A percentile compares a stretch with the other conserved stretches of the same genome.
phyloP scores from a whole-genome alignment of 2,329 filamentous ascomycete species.

The Spiromastix sp. region DNA sequence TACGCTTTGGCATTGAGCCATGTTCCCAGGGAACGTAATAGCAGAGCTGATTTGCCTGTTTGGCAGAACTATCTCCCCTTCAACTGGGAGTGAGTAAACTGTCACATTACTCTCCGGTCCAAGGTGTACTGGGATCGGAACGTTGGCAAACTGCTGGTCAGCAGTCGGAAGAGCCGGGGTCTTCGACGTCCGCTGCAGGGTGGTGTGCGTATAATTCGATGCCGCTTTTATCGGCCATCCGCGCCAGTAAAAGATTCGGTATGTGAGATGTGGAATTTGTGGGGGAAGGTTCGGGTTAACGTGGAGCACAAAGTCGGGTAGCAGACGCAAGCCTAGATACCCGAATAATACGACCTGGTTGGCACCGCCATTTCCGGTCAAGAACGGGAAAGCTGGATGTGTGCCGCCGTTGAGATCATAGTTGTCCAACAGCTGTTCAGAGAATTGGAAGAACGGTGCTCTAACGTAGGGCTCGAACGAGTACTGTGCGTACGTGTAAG shows the following conservation, averaged over 20 bases:
- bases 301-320: slow-evolving; percentile 48
- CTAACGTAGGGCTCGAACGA: slow-evolving; percentile 54
- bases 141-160: slow-evolving; percentile 43
- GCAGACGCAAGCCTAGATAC: slow-evolving; percentile 53
- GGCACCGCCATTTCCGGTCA: slow-evolving; percentile 60
- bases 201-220: slow-evolving; percentile 57
- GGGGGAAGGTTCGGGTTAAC: slow-evolving; percentile 56
- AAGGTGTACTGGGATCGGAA: slow-evolving; percentile 49
- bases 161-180: slow-evolving; percentile 39
- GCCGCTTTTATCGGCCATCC: slow-evolving; percentile 52
- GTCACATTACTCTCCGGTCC: slow-evolving; percentile 35
- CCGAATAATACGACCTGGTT: slow-evolving; percentile 59
- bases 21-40: slow-evolving; percentile 47
- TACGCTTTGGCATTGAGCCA: slow-evolving; percentile 53
- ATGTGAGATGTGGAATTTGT: slow-evolving; percentile 50
- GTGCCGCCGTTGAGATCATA: slow-evolving; percentile 51
- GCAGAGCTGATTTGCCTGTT: slow-evolving; percentile 49
- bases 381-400: slow-evolving; percentile 59
- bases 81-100: slow-evolving; percentile 37
- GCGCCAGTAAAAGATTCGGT: slow-evolving; percentile 57
- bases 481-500: slow-evolving; percentile 57
- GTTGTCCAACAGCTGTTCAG: slow-evolving; percentile 57
- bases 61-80: slow-evolving; percentile 42
- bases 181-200: slow-evolving; percentile 42
- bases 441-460: slow-evolving; percentile 60